phyloP scores from a whole-genome alignment of 257 asterid species.

The Handroanthus guayacan region DNA sequence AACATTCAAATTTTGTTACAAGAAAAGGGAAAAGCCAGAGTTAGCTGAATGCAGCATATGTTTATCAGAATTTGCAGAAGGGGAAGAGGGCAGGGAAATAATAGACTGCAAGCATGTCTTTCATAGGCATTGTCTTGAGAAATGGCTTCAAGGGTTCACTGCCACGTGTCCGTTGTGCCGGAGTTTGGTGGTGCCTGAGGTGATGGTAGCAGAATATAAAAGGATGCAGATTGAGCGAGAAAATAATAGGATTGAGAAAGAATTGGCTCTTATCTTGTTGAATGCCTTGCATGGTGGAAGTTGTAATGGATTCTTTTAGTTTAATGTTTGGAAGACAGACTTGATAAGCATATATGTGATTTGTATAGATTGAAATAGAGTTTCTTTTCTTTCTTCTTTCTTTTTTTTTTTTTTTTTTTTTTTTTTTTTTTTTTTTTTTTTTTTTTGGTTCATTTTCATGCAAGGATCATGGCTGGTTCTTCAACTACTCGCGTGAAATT shows the following conservation, averaged over 20 bases:
- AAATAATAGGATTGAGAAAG: conserved; percentile 45
- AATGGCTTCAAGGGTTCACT: conserved; percentile 48
- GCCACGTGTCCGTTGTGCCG: conserved; percentile 72
- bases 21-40: conserved; percentile 6
- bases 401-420: too few species aligned
- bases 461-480: too few species aligned
- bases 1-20: conserved; percentile 46
- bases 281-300: conserved; percentile 38
- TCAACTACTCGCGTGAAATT: too few species aligned
- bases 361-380: not conserved
- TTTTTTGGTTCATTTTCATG: too few species aligned
- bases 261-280: conserved; percentile 50
- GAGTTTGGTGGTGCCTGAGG: conserved; percentile 50
- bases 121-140: conserved; percentile 58
- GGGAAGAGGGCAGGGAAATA: conserved; percentile 52
- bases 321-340: not conserved
- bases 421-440: too few species aligned
- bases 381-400: too few species aligned
- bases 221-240: conserved; percentile 35
- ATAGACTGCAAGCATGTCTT: conserved; percentile 54
- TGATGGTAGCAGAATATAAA: conserved; percentile 42
- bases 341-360: not conserved
- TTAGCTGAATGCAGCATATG: conserved; percentile 58
- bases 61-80: conserved; percentile 47
- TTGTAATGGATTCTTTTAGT: conserved; percentile 33